phyloP scores from a whole-genome alignment of 192 early-diverging fungal genomes.

The Gorgonomyces haynaldii region DNA sequence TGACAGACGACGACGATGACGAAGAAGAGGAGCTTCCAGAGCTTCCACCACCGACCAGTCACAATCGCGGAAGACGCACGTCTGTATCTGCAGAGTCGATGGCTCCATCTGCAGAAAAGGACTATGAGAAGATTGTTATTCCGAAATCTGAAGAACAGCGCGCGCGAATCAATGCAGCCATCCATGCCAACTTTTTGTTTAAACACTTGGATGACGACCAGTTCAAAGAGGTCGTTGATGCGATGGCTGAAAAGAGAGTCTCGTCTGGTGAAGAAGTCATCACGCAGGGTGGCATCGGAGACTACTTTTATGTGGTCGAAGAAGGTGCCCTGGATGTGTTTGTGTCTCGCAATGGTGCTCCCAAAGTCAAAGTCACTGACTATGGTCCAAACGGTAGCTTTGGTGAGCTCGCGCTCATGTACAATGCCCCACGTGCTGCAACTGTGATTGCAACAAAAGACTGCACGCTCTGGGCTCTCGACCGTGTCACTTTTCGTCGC shows the following conservation, averaged over 20 bases:
- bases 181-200: slow-evolving; percentile 88
- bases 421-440: slow-evolving; percentile 95
- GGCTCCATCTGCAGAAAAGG: slow-evolving; percentile 64
- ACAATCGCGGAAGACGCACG: slow-evolving; percentile 81
- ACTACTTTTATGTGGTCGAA: slow-evolving; percentile 98
- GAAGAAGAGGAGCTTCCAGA: slow-evolving; percentile 26
- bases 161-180: slow-evolving; percentile 65
- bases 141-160: slow-evolving; percentile 81
- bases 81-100: slow-evolving; percentile 95
- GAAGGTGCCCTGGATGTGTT: slow-evolving; percentile 83
- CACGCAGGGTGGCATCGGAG: slow-evolving; percentile 88
- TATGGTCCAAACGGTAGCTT: slow-evolving; percentile 83
- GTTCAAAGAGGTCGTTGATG: slow-evolving; percentile 84
- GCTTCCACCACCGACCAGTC: slow-evolving; percentile 42
- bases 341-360: slow-evolving; percentile 54
- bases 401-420: slow-evolving; percentile 98
- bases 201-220: slow-evolving; percentile 91
- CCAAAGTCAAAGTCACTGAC: slow-evolving; percentile 60
- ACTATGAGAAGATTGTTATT: slow-evolving; percentile 74
- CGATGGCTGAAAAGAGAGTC: slow-evolving; percentile 87
- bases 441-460: slow-evolving; percentile 80
- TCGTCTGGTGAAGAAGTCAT: slow-evolving; percentile 62
- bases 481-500: slow-evolving; percentile 92
- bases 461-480: slow-evolving; percentile 87
- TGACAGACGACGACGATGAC: slow-evolving; percentile 19